Conservation (phyloP, 371 early-diverging fungal genomes). For the Syncephalastrum contaminatum region DNA sequence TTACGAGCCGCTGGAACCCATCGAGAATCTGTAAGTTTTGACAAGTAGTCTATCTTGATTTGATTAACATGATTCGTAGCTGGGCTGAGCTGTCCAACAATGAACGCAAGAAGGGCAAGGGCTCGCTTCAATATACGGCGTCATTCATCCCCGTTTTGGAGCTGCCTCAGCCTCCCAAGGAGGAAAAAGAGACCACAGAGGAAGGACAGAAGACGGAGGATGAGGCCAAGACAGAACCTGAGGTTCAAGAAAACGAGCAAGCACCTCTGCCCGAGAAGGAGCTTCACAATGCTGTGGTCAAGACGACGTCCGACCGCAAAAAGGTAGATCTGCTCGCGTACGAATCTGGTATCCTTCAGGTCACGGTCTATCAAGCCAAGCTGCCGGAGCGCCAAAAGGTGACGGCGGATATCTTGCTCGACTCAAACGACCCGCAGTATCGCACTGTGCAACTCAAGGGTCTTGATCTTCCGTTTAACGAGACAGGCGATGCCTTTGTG, state of each 20-base stretch:
- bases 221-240: conserved; percentile 7
- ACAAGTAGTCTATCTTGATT: neutral
- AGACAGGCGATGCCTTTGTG: conserved; percentile 47
- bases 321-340: conserved; percentile 39
- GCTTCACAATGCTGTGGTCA: conserved; percentile 44
- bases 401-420: conserved; percentile 37
- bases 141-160: conserved; percentile 71
- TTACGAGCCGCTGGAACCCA: conserved; percentile 34
- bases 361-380: conserved; percentile 34
- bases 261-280: conserved; percentile 40
- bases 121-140: conserved; percentile 64
- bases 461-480: conserved; percentile 32
- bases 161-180: conserved; percentile 41
- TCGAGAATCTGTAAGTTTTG: conserved; percentile 30
- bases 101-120: conserved; percentile 63
- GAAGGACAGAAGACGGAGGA: conserved; percentile 6
- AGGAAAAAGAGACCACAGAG: conserved; percentile 16
- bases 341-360: conserved; percentile 46
- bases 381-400: conserved; percentile 22
- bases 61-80: conserved; percentile 11
- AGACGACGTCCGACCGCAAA: conserved; percentile 24
- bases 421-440: conserved; percentile 45
- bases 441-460: conserved; percentile 40
- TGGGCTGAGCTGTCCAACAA: conserved; percentile 58
- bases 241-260: conserved; percentile 19